phyloP scores from a whole-genome alignment of 768 basidiomycete genomes.

The Mycena vitilis region DNA sequence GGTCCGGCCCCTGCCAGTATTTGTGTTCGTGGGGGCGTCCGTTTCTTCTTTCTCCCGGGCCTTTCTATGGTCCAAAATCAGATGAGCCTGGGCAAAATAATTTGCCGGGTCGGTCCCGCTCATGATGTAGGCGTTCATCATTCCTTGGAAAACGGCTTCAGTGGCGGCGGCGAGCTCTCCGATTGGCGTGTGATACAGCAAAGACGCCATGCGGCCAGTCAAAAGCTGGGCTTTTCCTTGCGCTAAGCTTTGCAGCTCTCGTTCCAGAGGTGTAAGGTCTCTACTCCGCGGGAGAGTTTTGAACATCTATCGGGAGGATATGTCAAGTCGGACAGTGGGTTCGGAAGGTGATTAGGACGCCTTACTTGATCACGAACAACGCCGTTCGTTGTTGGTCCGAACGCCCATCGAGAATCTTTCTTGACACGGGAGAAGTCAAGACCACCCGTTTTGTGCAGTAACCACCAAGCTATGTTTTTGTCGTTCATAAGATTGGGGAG shows the following conservation, averaged over 20 bases:
- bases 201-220: background rate
- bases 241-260: background rate
- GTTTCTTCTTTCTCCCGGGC: too few species aligned
- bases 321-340: background rate
- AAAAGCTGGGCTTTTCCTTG: background rate
- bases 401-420: background rate
- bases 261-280: background rate
- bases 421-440: background rate
- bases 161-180: background rate
- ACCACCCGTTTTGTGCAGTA: background rate
- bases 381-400: background rate
- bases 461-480: background rate
- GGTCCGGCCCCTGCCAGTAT: too few species aligned
- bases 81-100: background rate
- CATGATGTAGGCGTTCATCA: background rate
- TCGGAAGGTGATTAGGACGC: background rate
- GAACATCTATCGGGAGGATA: background rate
- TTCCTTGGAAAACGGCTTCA: background rate
- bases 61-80: background rate
- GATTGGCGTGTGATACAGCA: background rate
- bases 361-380: background rate
- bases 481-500: background rate
- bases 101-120: background rate
- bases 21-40: too few species aligned
- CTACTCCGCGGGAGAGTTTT: background rate